Evolutionary conservation across 2,329 filamentous ascomycete species (phyloP).

Genomic region (Lomentospora prolificans): DNA sequence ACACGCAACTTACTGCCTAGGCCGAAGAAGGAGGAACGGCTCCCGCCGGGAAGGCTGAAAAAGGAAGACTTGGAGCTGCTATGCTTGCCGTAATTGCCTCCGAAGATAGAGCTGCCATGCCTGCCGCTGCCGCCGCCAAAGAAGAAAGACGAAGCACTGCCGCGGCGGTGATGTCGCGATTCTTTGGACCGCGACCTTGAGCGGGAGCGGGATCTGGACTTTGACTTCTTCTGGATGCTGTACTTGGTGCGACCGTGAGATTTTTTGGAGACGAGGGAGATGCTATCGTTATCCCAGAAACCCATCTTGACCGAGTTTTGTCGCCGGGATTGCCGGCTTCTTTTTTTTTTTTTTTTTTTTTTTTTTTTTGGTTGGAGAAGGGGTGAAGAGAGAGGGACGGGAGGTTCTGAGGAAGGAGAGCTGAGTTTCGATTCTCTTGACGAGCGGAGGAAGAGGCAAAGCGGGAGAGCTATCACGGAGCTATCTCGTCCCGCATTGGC

Average conservation of each 20-base stretch:
- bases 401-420: too few species aligned
- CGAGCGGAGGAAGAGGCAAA: too few species aligned
- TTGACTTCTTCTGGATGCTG: slow-evolving; percentile 18
- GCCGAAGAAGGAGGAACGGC: slow-evolving; percentile 36
- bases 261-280: slow-evolving; percentile 10
- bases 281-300: slow-evolving; percentile 11
- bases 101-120: slow-evolving; percentile 35
- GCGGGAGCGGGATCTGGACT: slow-evolving; percentile 27
- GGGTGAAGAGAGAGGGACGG: too few species aligned
- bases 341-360: background rate
- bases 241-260: slow-evolving; percentile 7
- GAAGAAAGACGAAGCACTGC: slow-evolving; percentile 23
- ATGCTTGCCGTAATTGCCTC: slow-evolving; percentile 31
- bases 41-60: slow-evolving; percentile 35
- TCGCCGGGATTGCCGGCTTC: background rate
- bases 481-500: too few species aligned
- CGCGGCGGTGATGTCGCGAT: slow-evolving; percentile 21
- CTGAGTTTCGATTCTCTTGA: too few species aligned
- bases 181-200: slow-evolving; percentile 23
- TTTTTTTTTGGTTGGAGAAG: too few species aligned
- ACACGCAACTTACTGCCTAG: slow-evolving; percentile 21
- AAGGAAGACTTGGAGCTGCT: slow-evolving; percentile 35
- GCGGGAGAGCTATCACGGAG: too few species aligned
- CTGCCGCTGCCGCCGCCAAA: slow-evolving; percentile 25
- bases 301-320: slow-evolving; percentile 8